Evolutionary conservation across 768 basidiomycete species (phyloP), one percentile per base, ranked within the genome.

Genomic region (Mycena rosella): DNA sequence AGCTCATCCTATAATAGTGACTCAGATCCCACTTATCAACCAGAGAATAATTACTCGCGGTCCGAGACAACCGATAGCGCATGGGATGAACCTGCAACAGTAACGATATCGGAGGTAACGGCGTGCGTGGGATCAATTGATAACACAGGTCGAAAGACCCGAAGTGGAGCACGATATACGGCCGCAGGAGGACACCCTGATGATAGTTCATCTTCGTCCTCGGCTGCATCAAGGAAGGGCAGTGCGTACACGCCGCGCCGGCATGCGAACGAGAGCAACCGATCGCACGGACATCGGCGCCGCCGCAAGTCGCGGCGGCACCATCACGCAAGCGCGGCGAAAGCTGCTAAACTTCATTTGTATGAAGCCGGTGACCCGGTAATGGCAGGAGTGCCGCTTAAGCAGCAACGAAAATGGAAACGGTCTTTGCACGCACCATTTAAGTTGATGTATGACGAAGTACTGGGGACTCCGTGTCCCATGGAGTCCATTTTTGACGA

Each of bases 401-500:
- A 36, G 18, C 58, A 60, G 17, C 24, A 45, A 34, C n/a, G 17
- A 11, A 34, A 34, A 14, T 60, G 47, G 47, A 36, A 40, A 15
- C 9, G 15, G 18, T 49, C 59, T 32, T 15, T 60, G 13, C 59
- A 60, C 7, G 47, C 47, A n/a, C 47, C 6, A 51, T 60, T 36
- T 1, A 48, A 3, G 24, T 26, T 27, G 38, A 60, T 40, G 17
- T 49, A 0, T n/a, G n/a, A n/a, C n/a, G n/a, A 20, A 3, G 51
- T n/a, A 22, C 36, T 49, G 34, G 36, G 10, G 5, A 45, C 47
- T 10, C 26, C 17, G 22, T 29, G 15, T n/a, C n/a, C n/a, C n/a
- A n/a, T n/a, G n/a, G n/a, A n/a, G n/a, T n/a, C n/a, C n/a, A n/a
- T n/a, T n/a, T 40, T 15, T 2, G 27, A n/a, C 51, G 66, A 42